Evolutionary conservation across 768 basidiomycete species (phyloP).

Genomic region (Phaeotremella skinneri): DNA sequence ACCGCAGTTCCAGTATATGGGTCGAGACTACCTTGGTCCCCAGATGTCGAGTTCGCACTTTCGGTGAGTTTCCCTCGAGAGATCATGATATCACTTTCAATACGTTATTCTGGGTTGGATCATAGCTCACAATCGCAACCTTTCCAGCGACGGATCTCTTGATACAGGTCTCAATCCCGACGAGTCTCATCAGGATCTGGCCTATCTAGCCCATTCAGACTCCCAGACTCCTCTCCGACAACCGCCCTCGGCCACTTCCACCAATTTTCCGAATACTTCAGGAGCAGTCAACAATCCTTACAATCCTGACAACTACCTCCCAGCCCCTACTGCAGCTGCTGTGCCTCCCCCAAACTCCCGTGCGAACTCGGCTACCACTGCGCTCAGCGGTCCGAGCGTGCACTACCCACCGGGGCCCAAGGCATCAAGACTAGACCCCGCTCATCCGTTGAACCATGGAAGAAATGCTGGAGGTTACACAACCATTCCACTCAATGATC

Average conservation of each 20-base stretch:
- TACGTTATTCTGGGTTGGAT: no score
- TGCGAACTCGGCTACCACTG: constrained; percentile 10
- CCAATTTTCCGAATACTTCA: constrained; percentile 8
- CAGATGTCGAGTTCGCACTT: constrained; percentile 12
- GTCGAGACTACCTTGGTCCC: constrained; percentile 21
- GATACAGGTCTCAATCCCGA: constrained; percentile 7
- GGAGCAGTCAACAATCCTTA: constrained; percentile 7
- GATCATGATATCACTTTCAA: no score
- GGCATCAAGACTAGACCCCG: neutral
- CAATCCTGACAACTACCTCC: constrained; percentile 18
- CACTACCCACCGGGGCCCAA: constrained; percentile 42
- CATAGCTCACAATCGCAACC: neutral
- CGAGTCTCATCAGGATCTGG: constrained; percentile 11
- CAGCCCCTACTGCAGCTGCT: constrained; percentile 9
- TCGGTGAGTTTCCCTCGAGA: constrained; percentile 20
- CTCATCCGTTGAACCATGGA: neutral
- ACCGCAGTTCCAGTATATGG: neutral
- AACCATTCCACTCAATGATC: constrained; percentile 32
- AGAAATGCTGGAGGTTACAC: constrained; percentile 23
- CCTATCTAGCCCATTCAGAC: constrained; percentile 5
- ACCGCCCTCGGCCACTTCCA: constrained; percentile 13
- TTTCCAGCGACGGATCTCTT: constrained; percentile 21
- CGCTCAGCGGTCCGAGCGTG: constrained; percentile 6
- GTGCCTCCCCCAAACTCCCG: constrained; percentile 15
- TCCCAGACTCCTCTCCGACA: constrained; percentile 7